phyloP scores from a whole-genome alignment of 441 rosid species.

The Viola pubescens region DNA sequence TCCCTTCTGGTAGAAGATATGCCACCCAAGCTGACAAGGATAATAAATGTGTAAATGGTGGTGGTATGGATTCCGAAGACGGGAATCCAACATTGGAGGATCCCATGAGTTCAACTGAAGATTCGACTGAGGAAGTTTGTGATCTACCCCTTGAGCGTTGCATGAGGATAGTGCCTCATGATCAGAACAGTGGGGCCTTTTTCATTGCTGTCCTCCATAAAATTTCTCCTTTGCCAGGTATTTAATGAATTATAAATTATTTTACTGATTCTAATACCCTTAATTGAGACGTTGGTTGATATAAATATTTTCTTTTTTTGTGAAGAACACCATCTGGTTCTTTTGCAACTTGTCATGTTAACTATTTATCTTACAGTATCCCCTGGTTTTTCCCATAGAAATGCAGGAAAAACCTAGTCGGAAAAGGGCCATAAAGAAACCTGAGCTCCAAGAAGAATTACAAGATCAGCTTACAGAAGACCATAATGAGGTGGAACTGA shows the following conservation, averaged over 20 bases:
- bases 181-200: slow-evolving; percentile 97
- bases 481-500: slow-evolving; percentile 22
- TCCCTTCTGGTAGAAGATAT: slow-evolving; percentile 62
- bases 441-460: slow-evolving; percentile 24
- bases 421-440: slow-evolving; percentile 24
- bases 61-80: slow-evolving; percentile 27
- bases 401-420: slow-evolving; percentile 37
- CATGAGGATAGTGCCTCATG: slow-evolving; percentile 91
- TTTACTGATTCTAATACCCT: background rate
- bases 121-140: slow-evolving; percentile 49
- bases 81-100: slow-evolving; percentile 25
- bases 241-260: background rate
- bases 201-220: slow-evolving; percentile 84
- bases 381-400: slow-evolving; percentile 25
- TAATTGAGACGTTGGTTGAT: too few relatives aligned
- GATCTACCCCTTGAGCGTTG: slow-evolving; percentile 79
- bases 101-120: slow-evolving; percentile 24
- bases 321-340: background rate
- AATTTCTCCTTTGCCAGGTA: slow-evolving; percentile 71
- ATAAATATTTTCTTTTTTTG: background rate
- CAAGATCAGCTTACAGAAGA: slow-evolving; percentile 25
- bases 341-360: slow-evolving; percentile 1
- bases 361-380: background rate
- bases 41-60: slow-evolving; percentile 29
- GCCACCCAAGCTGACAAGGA: slow-evolving; percentile 24